Evolutionary conservation across 495 filamentous ascomycete genomes (phyloP).

Genomic region (Penicillium lagena): DNA sequence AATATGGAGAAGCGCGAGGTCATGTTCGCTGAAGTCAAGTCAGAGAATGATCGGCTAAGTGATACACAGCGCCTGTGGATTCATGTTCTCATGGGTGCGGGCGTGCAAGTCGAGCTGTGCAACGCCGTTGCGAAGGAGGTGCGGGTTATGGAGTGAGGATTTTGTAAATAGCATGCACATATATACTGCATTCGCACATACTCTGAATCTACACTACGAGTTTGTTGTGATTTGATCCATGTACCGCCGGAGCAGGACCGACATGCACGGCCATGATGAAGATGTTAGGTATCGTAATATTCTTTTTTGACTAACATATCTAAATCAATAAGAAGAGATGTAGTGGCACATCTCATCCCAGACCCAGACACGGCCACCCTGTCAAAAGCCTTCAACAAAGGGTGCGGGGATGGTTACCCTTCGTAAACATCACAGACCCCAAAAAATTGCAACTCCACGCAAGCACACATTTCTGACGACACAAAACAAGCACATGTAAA

Average conservation of each 20-base stretch:
- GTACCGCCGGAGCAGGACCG: too few species aligned
- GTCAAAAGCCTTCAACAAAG: too few species aligned
- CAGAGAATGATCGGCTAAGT: slow-evolving; percentile 90
- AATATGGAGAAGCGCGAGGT: slow-evolving; percentile 49
- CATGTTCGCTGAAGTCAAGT: slow-evolving; percentile 89
- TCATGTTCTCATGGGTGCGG: slow-evolving; percentile 78
- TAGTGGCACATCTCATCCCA: too few species aligned
- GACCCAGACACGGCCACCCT: too few species aligned
- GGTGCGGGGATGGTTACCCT: background rate
- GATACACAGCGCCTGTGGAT: slow-evolving; percentile 98
- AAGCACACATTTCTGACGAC: too few species aligned
- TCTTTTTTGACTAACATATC: slow-evolving; percentile 23
- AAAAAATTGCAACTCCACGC: background rate
- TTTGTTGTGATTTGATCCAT: background rate
- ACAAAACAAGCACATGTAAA: background rate
- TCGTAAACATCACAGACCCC: background rate
- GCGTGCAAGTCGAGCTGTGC: slow-evolving; percentile 81
- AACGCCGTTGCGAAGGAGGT: slow-evolving; percentile 77
- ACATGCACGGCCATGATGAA: slow-evolving; percentile 3
- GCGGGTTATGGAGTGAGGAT: slow-evolving; percentile 10
- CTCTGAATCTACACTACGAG: background rate
- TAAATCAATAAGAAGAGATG: slow-evolving; percentile 4
- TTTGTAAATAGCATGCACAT: background rate
- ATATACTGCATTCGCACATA: background rate
- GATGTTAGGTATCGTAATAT: slow-evolving; percentile 25